Evolutionary conservation across 371 early-diverging fungal species (phyloP).

Genomic region (Ordospora pajunii): DNA sequence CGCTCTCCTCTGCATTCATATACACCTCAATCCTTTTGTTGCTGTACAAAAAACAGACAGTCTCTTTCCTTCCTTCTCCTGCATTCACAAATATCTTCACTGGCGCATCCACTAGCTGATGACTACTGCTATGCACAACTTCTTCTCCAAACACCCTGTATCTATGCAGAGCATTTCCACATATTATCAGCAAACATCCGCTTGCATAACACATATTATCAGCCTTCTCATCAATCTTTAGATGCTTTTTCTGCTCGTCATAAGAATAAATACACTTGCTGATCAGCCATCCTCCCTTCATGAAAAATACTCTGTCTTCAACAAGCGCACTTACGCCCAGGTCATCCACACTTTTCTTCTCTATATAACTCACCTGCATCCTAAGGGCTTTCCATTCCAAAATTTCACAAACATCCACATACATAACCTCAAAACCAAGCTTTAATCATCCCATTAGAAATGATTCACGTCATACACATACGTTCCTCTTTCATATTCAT

Average conservation of each 20-base stretch:
- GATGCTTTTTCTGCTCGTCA: background rate
- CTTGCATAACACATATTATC: background rate
- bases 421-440: background rate
- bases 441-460: constrained; percentile 31
- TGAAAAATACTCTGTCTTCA: background rate
- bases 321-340: background rate
- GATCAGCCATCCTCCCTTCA: background rate
- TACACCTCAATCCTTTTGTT: background rate
- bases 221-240: background rate
- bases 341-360: background rate
- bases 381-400: background rate
- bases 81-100: background rate
- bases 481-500: constrained; percentile 41
- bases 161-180: background rate
- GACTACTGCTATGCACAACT: background rate
- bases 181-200: background rate
- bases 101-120: background rate
- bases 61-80: background rate
- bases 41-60: background rate
- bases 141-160: background rate
- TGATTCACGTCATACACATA: constrained; percentile 53
- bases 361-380: constrained; percentile 10
- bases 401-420: background rate
- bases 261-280: background rate
- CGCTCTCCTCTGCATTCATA: background rate